Conservation (phyloP, 148 eudicot species). For the Tetragonia tetragonoides region DNA sequence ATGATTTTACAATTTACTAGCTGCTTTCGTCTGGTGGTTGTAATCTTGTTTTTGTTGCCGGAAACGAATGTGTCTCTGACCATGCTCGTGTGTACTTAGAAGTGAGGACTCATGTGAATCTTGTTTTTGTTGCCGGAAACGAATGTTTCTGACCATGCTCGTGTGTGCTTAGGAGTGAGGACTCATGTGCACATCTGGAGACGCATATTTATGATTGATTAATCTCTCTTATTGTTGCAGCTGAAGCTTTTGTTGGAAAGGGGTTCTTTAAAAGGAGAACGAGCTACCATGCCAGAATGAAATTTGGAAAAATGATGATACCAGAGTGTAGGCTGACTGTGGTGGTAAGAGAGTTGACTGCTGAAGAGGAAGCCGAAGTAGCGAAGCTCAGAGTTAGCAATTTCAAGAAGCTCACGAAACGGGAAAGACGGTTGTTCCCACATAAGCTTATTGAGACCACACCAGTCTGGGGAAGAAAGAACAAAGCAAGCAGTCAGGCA, state of each 20-base stretch:
- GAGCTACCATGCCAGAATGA: conserved; percentile 65
- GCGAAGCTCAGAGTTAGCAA: conserved; percentile 74
- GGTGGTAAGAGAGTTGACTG: conserved; percentile 76
- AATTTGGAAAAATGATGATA: conserved; percentile 54
- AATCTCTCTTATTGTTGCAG: conserved; percentile 32
- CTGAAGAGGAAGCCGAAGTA: conserved; percentile 78
- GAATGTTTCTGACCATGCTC: no score
- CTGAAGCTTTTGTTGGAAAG: conserved; percentile 92
- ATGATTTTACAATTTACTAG: background rate
- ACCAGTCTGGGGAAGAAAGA: conserved; percentile 79
- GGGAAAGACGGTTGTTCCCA: conserved; percentile 69
- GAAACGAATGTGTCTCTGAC: no score
- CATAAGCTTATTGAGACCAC: conserved; percentile 85
- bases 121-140: no score
- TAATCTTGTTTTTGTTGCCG: no score
- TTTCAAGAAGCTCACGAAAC: conserved; percentile 67
- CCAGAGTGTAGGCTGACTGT: conserved; percentile 92
- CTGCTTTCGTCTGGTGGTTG: background rate
- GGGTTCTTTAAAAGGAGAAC: conserved; percentile 58
- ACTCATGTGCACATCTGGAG: background rate
- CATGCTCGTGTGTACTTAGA: no score
- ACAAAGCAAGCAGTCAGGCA: conserved; percentile 30
- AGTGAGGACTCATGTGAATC: no score
- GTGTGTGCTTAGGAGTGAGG: background rate
- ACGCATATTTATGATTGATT: background rate